Evolutionary conservation across 1,284 basidiomycete genomes (phyloP).

Genomic region (Marasmius tenuissimus): DNA sequence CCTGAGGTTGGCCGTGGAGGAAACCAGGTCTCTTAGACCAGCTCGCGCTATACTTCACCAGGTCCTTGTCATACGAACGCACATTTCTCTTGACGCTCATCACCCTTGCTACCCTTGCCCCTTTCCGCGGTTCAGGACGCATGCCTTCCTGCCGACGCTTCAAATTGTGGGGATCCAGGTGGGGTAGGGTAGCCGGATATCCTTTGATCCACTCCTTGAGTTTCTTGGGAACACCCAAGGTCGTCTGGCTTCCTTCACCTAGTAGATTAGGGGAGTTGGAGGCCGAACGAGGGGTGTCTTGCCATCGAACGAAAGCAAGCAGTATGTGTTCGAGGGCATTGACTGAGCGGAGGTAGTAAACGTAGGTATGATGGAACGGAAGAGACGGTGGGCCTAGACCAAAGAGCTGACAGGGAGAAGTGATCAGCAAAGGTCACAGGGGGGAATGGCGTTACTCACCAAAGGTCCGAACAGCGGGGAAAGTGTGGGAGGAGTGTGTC

Average conservation of each 20-base stretch:
- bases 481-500: constrained; percentile 81
- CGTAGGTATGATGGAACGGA: constrained; percentile 77
- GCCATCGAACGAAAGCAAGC: constrained; percentile 81
- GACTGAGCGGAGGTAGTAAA: constrained; percentile 77
- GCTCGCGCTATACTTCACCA: constrained; percentile 68
- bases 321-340: constrained; percentile 88
- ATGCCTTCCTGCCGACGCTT: constrained; percentile 11
- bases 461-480: constrained; percentile 88
- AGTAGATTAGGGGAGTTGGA: constrained; percentile 32
- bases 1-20: constrained; percentile 14
- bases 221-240: constrained; percentile 70
- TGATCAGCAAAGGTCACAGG: neutral
- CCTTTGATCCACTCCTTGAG: constrained; percentile 86
- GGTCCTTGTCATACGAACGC: constrained; percentile 78
- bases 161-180: neutral
- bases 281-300: constrained; percentile 50
- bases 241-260: constrained; percentile 44
- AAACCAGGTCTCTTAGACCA: constrained; percentile 55
- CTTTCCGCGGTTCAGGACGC: constrained; percentile 56
- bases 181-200: constrained; percentile 66
- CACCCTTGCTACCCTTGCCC: constrained; percentile 71
- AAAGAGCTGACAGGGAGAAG: constrained; percentile 53
- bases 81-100: constrained; percentile 77
- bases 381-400: constrained; percentile 64
- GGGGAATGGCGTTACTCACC: neutral